Conservation (phyloP, 1,284 basidiomycete species). For the Cryptococcus sp. region DNA sequence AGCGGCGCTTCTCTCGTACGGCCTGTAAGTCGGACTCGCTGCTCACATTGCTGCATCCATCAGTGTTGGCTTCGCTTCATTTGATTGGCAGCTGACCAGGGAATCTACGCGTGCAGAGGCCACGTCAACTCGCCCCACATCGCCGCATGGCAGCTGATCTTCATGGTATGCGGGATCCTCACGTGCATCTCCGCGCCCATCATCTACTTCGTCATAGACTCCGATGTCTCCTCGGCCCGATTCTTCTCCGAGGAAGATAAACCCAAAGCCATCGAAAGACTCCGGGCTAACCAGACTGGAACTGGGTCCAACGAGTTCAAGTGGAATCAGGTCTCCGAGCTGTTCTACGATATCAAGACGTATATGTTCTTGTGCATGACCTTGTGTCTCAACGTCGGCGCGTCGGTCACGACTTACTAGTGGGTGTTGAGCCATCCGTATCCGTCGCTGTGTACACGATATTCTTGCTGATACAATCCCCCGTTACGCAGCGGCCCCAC, state of each 20-base stretch:
- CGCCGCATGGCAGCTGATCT: constrained; percentile 51
- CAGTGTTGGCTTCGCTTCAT: too few species aligned
- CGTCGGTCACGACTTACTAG: constrained; percentile 44
- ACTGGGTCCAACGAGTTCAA: constrained; percentile 49
- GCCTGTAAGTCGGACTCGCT: constrained; percentile 25
- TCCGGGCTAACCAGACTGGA: constrained; percentile 54
- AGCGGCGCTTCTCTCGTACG: constrained; percentile 44
- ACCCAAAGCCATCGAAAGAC: constrained; percentile 51
- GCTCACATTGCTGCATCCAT: too few species aligned
- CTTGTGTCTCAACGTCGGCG: constrained; percentile 46
- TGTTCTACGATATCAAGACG: constrained; percentile 49
- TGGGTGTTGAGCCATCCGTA: constrained; percentile 1
- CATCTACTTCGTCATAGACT: constrained; percentile 46
- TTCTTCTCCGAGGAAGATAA: constrained; percentile 52
- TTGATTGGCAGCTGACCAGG: neutral
- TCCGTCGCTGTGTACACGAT: constrained; percentile 10
- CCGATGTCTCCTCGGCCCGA: constrained; percentile 45
- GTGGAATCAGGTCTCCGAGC: constrained; percentile 49
- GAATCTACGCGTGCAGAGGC: constrained; percentile 18
- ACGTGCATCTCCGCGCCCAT: constrained; percentile 50
- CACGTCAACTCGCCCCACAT: constrained; percentile 41
- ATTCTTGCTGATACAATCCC: constrained; percentile 1
- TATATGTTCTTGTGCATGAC: constrained; percentile 50
- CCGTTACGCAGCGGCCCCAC: constrained; percentile 35
- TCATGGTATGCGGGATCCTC: constrained; percentile 44